Evolutionary conservation across 1,284 basidiomycete genomes (phyloP).

Genomic region (Cutaneotrichosporon sp.): DNA sequence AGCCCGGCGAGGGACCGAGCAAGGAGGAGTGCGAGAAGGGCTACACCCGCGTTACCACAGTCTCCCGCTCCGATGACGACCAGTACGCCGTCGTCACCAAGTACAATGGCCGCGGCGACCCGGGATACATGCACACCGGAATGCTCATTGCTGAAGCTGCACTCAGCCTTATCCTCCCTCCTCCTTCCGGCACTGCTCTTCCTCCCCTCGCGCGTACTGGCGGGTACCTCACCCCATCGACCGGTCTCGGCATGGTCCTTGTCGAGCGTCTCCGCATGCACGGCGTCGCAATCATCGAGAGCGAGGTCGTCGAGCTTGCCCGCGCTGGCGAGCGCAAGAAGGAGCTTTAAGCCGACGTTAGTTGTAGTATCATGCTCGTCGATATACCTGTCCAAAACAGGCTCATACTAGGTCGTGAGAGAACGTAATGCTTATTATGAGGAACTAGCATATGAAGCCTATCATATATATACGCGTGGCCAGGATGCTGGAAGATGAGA

Average conservation of each 20-base stretch:
- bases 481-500: too few species aligned
- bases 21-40: conserved; percentile 52
- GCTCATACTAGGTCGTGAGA: too few species aligned
- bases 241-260: conserved; percentile 67
- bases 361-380: too few species aligned
- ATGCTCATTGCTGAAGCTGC: conserved; percentile 74
- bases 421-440: too few species aligned
- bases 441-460: too few species aligned
- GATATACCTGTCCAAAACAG: too few species aligned
- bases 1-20: conserved; percentile 61
- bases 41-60: conserved; percentile 57
- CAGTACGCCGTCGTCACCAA: conserved; percentile 58
- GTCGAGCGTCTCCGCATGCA: conserved; percentile 56
- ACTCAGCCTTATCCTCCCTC: conserved; percentile 57
- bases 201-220: conserved; percentile 59
- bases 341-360: conserved; percentile 6
- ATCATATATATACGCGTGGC: too few species aligned
- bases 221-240: conserved; percentile 71
- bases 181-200: conserved; percentile 52
- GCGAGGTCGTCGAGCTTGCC: conserved; percentile 19
- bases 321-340: conserved; percentile 5
- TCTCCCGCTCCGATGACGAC: conserved; percentile 53
- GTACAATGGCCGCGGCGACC: conserved; percentile 66
- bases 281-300: conserved; percentile 26
- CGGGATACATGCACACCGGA: conserved; percentile 67